These are phyloP conservation scores for Agaricus sinodeliciosus DNA, from an alignment of 768 basidiomycete genomes.

Conservation along the genomic window DNA sequence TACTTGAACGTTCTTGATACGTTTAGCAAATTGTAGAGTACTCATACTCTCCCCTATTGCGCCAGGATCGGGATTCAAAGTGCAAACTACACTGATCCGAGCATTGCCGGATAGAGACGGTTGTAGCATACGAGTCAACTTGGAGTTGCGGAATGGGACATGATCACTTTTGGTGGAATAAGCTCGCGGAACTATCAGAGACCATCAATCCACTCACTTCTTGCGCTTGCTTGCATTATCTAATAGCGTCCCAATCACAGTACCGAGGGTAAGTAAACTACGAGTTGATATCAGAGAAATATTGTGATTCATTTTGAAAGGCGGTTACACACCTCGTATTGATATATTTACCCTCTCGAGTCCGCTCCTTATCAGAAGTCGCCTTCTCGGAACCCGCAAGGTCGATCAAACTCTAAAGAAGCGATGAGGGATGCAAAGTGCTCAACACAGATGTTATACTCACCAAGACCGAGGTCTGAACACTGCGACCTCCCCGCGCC, in stretches of 20 bases:
- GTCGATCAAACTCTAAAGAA: constrained; percentile 78
- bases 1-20: constrained; percentile 85
- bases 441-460: neutral
- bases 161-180: constrained; percentile 51
- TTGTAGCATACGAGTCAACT: constrained; percentile 89
- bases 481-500: constrained; percentile 71
- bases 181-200: neutral
- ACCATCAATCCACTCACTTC: constrained; percentile 31
- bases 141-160: constrained; percentile 92
- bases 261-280: constrained; percentile 87
- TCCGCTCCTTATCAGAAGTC: constrained; percentile 90
- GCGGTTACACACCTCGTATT: constrained; percentile 61
- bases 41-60: constrained; percentile 83
- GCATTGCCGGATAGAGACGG: constrained; percentile 95
- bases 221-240: constrained; percentile 81
- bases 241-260: constrained; percentile 86
- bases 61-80: constrained; percentile 77
- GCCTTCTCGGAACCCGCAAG: constrained; percentile 96
- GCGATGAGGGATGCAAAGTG: neutral
- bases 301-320: neutral
- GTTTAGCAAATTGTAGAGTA: constrained; percentile 85
- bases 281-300: constrained; percentile 4
- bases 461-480: constrained; percentile 72
- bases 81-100: constrained; percentile 93
- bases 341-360: constrained; percentile 95